Evolutionary conservation across 2,329 filamentous ascomycete genomes (phyloP), one percentile per base, ranked within the genome.

Genomic region (Claviceps sp.): DNA sequence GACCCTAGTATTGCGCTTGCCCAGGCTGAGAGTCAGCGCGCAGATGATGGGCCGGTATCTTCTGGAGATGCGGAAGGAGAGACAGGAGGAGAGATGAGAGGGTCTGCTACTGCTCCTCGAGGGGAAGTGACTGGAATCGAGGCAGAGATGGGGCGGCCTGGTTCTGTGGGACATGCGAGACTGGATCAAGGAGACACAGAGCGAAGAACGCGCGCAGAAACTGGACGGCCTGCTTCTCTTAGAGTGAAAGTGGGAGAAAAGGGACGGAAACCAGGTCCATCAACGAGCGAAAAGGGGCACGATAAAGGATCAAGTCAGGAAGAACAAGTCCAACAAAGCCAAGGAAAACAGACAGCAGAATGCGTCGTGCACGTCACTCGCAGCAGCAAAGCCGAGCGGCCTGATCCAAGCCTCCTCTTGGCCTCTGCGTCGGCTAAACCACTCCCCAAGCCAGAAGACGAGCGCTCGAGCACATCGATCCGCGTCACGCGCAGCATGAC

Each of bases 1-100:
- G 65, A 68, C 49, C 62, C 65, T 4, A 66, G 63, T 47, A 50
- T 64, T n/a, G 53, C 55, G 34, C 54, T 68, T 43, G 63, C 63
- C 37, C 62, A 50, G 37, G 50, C 51, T 16, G 38, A 34, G 11
- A 39, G 39, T 26, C 16, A 43, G 8, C 17, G 37, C 39, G 26
- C 30, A 19, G 34, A 42, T 26, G 7, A 7, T 39, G 50, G 2
- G 38, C 26, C 16, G 22, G 34, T 19, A 26, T 30, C 30, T 14
- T 2, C 49, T 3, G 10, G 40, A 26, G 6, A 50, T 42, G 17
- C 10, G 10, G 30, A 11, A 34, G 8, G 3, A 11, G 30, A 34
- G 30, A 34, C 30, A 34, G 30, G 26, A 8, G 26, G 30, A 34
- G 30, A 34, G 30, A 34, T 34, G 10, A 34, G 10, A 34, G 30